Base-by-base conservation (phyloP, 2,329 filamentous ascomycete species). In the Parastagonospora nodorum region DNA sequence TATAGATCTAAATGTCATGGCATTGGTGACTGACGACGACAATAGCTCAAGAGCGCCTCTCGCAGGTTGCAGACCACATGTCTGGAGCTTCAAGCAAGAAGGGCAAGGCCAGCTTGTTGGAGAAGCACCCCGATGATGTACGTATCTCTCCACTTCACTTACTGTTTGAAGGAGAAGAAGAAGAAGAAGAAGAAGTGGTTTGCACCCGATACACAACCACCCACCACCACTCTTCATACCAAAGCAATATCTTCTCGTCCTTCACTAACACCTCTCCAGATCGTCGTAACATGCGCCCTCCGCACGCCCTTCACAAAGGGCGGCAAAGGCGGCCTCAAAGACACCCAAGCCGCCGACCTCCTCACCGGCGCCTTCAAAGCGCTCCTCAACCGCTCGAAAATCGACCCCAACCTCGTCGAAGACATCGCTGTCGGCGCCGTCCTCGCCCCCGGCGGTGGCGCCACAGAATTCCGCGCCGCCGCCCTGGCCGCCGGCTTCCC, bases 401-500 rank as follows among this genome's bases (percentile, higher is more conserved):
- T 97, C 76, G 89, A 97, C 77, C 92, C 94, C 16, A 80, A 79
- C 32, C 82, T 94, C 31, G 91, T 99, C 42, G 90, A 97, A 76
- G 94, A 99, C 72, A 88, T 99, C 60, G 88, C 88, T 45, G 92
- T 97, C 51, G 94, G 94, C 61, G 88, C 88, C 48, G 94, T 99
- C 28, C 86, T 99, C 42, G 86, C 93, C 14, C 93, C 93, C 30
- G 94, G 94, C 55, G 94, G 92, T 63, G 94, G 93, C 62, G 94
- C 94, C 16, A 97, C 94, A 40, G 94, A 97, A 79, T 97, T 96
- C 86, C 88, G 94, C 60, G 94, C 92, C 53, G 94, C 94, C 31
- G 88, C 88, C 47, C 82, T 97, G 50, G 90, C 91, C 6, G 94
- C 94, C 42, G 94, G 94, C 39, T 95, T 97, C 80, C 90, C 94